Evolutionary conservation across 2,329 filamentous ascomycete species (phyloP).

Genomic region (Fusarium guadeloupense): DNA sequence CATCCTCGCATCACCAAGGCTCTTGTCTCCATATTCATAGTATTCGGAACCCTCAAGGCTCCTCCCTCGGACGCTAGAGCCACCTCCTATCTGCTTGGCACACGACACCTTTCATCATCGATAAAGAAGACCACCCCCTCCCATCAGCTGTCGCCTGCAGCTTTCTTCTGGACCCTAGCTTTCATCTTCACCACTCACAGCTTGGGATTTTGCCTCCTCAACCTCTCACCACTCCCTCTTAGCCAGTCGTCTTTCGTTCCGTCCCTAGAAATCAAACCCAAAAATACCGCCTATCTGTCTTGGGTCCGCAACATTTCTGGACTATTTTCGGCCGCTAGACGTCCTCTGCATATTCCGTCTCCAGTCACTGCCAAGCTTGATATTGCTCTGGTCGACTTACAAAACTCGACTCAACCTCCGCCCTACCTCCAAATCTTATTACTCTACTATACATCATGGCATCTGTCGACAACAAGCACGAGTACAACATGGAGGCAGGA

Average conservation of each 20-base stretch:
- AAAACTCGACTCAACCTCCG: slow-evolving; percentile 38
- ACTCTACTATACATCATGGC: slow-evolving; percentile 31
- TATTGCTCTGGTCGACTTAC: slow-evolving; percentile 37
- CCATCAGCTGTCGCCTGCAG: slow-evolving; percentile 34
- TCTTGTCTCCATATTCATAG: slow-evolving; percentile 18
- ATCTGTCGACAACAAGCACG: slow-evolving; percentile 38
- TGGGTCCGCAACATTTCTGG: slow-evolving; percentile 35
- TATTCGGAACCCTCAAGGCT: slow-evolving; percentile 10
- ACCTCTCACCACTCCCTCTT: slow-evolving; percentile 30
- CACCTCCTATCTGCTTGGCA: slow-evolving; percentile 36
- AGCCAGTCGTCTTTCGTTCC: slow-evolving; percentile 39
- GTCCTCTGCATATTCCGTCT: slow-evolving; percentile 36
- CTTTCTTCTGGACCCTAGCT: slow-evolving; percentile 24
- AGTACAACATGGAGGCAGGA: slow-evolving; percentile 45
- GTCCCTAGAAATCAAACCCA: slow-evolving; percentile 33
- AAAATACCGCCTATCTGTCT: slow-evolving; percentile 32
- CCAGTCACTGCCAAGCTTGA: slow-evolving; percentile 29
- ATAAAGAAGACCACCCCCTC: slow-evolving; percentile 41
- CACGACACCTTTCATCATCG: slow-evolving; percentile 43
- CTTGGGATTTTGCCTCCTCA: slow-evolving; percentile 33
- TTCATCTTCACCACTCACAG: slow-evolving; percentile 31
- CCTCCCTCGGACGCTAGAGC: slow-evolving; percentile 36
- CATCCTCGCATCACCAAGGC: slow-evolving; percentile 23
- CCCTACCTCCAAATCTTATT: slow-evolving; percentile 19
- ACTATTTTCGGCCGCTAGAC: slow-evolving; percentile 38